phyloP scores from a whole-genome alignment of 306 rosid genomes.

The Prunus campanulata region DNA sequence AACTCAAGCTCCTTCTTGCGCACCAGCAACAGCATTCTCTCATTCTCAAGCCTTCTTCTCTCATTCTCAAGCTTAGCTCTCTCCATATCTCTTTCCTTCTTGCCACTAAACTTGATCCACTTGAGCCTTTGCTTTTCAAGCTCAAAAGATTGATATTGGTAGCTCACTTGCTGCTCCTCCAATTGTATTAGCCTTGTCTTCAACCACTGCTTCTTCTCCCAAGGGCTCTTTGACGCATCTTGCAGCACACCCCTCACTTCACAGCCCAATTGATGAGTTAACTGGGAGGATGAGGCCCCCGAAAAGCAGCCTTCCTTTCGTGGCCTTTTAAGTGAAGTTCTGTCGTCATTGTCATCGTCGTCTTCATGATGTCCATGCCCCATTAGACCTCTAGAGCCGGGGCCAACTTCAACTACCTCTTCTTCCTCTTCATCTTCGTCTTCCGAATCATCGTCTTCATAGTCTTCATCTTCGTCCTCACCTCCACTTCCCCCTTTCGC shows the following conservation, averaged over 20 bases:
- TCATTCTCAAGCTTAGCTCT: slow-evolving; percentile 73
- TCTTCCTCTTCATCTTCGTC: slow-evolving; percentile 56
- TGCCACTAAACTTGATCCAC: slow-evolving; percentile 79
- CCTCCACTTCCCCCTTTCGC: slow-evolving; percentile 38
- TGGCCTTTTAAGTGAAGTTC: slow-evolving; percentile 32
- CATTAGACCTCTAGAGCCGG: slow-evolving; percentile 24
- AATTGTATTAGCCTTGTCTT: slow-evolving; percentile 44
- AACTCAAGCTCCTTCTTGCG: slow-evolving; percentile 66
- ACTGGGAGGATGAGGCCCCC: slow-evolving; percentile 10
- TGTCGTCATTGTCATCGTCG: slow-evolving; percentile 53
- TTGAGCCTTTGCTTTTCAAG: slow-evolving; percentile 77
- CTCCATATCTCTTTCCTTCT: slow-evolving; percentile 91
- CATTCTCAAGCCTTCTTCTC: slow-evolving; percentile 51
- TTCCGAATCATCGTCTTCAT: slow-evolving; percentile 44
- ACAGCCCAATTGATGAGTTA: slow-evolving; percentile 41
- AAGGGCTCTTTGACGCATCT: slow-evolving; percentile 56
- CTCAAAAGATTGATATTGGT: slow-evolving; percentile 50
- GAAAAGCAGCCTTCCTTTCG: slow-evolving; percentile 28
- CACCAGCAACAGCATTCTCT: slow-evolving; percentile 68
- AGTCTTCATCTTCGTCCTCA: slow-evolving; percentile 49
- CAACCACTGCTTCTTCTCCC: slow-evolving; percentile 87
- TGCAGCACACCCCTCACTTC: slow-evolving; percentile 55
- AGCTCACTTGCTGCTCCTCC: slow-evolving; percentile 63
- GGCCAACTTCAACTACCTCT: slow-evolving; percentile 44
- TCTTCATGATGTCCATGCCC: slow-evolving; percentile 51